Base-by-base conservation (phyloP, 176 grass and related monocot genomes). In the Lolium multiflorum region DNA sequence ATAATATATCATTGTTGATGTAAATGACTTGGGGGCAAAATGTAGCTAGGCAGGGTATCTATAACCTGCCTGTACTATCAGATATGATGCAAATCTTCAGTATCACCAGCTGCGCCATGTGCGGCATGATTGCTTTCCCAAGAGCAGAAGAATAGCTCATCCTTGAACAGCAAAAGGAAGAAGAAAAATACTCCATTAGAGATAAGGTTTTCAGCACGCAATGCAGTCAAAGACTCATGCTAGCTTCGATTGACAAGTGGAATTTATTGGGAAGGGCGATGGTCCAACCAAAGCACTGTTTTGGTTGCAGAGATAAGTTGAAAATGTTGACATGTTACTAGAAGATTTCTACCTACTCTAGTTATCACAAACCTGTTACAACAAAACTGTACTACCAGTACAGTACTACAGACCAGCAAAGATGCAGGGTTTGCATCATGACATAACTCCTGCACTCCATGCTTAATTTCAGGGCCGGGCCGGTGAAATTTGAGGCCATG, bases 271-370 rank as follows among this genome's bases (percentile, higher is more conserved):
- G 38, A 43, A 31, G 55, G 38, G 24, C 35, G 14, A 74, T 59
- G 49, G 43, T 78, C 83, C 60, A 83, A 63, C 21, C 22, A 41
- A 73, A 57, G 20, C 48, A 66, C 21, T 69, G 62, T 31, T 22
- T 71, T 71, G 24, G 64, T 22, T 71, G 16, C 35, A 59, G 20
- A 71, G 5, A 49, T 77, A 56, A 39, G 52, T 3, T 10, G 11
- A 47, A 37, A 39, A 82, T 51, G 24, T 47, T 47, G 9, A 67
- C 79, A 50, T 65, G 25, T 81, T n/a, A n/a, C n/a, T n/a, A n/a
- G n/a, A n/a, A n/a, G n/a, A n/a, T n/a, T n/a, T n/a, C n/a, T n/a
- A n/a, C n/a, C n/a, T n/a, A n/a, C n/a, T n/a, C n/a, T n/a, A n/a
- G n/a, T n/a, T n/a, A n/a, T n/a, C n/a, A n/a, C n/a, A n/a, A n/a